These are phyloP conservation scores for Xenoacremonium recifei DNA, from an alignment of 2,329 filamentous ascomycete genomes.

Conservation along the genomic window DNA sequence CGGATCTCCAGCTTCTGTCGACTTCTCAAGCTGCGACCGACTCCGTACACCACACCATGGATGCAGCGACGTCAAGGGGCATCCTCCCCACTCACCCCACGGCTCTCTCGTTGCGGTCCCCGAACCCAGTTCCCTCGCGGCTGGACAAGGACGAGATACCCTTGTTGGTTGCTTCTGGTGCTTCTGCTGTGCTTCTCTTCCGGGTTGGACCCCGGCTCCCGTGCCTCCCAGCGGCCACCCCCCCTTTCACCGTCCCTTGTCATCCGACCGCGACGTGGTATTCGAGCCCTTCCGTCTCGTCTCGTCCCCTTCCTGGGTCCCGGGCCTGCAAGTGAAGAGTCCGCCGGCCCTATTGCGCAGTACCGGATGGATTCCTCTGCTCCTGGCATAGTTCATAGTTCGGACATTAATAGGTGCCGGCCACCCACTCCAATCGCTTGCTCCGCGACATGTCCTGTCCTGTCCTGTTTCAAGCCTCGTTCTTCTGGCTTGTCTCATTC, in stretches of 20 bases:
- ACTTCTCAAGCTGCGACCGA: no score
- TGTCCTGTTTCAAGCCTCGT: constrained; percentile 28
- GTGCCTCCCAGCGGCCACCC: neutral
- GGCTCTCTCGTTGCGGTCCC: neutral
- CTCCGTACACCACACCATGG: neutral
- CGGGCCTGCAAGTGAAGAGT: constrained; percentile 22
- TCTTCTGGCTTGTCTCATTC: constrained; percentile 15
- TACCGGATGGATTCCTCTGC: constrained; percentile 23
- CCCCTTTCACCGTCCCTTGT: constrained; percentile 1
- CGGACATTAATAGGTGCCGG: constrained; percentile 28
- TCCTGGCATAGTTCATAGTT: constrained; percentile 20
- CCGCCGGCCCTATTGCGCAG: constrained; percentile 13
- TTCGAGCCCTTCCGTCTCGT: neutral
- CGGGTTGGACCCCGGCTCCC: neutral
- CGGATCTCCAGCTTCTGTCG: no score
- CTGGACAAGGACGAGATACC: neutral
- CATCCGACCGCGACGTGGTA: constrained; percentile 1
- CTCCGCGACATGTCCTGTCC: no score
- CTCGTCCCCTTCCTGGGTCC: constrained; percentile 3
- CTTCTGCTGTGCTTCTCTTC: neutral
- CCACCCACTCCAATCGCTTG: constrained; percentile 19
- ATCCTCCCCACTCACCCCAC: neutral
- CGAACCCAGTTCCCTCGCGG: neutral
- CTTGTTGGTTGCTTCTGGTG: neutral
- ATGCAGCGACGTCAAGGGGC: neutral